These are phyloP conservation scores for Lepidopterella palustris DNA, from an alignment of 495 filamentous ascomycete species.

Conservation along the genomic window DNA sequence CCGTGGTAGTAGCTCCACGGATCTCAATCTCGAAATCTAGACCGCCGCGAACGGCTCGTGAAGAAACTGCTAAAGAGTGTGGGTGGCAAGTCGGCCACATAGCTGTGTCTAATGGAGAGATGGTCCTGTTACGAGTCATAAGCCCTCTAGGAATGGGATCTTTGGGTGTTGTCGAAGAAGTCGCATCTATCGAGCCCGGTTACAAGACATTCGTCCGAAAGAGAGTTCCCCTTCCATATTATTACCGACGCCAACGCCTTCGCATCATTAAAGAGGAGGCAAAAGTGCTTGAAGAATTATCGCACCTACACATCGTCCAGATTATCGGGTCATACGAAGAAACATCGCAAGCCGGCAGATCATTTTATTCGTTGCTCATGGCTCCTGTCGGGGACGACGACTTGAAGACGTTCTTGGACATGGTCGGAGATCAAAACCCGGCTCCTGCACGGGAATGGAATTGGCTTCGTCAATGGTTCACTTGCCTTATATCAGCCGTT, in stretches of 20 bases:
- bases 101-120: too few relatives aligned
- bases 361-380: conserved; percentile 13
- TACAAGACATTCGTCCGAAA: not conserved
- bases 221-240: conserved; percentile 4
- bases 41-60: too few relatives aligned
- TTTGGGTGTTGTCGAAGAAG: conserved; percentile 15
- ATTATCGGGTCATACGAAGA: conserved; percentile 15
- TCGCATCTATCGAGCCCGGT: not conserved
- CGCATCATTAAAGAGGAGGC: conserved; percentile 10
- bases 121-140: too few relatives aligned
- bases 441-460: too few relatives aligned
- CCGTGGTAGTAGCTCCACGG: too few relatives aligned
- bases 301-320: conserved; percentile 12
- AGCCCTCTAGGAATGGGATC: too few relatives aligned
- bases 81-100: too few relatives aligned
- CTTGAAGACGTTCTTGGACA: conserved; percentile 3
- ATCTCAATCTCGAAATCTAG: too few relatives aligned
- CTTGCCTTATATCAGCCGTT: conserved; percentile 9
- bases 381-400: conserved; percentile 10
- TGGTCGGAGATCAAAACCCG: not conserved
- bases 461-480: conserved; percentile 14
- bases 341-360: not conserved
- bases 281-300: not conserved
- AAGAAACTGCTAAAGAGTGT: too few relatives aligned
- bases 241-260: not conserved